A percentile compares a stretch with the other conserved stretches of the same genome.
phyloP scores from a whole-genome alignment of 257 asterid species.

The Nemophila menziesii region DNA sequence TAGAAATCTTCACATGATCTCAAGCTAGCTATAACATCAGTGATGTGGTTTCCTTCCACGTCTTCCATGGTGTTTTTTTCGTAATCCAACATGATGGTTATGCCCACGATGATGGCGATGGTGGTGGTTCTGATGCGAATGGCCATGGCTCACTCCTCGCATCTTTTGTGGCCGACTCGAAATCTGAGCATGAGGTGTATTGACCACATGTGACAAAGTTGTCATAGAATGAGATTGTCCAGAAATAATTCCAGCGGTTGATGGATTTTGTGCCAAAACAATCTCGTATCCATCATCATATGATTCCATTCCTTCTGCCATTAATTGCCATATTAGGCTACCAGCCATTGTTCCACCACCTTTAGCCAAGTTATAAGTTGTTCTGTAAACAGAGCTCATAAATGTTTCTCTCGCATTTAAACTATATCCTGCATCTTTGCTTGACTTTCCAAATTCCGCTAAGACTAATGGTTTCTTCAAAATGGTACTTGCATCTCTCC shows the following conservation, averaged over 20 bases:
- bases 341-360: constrained; percentile 32
- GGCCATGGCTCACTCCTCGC: too few relatives aligned
- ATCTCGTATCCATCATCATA: constrained; percentile 31
- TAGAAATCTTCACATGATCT: too few relatives aligned
- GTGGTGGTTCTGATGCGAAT: too few relatives aligned
- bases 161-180: too few relatives aligned
- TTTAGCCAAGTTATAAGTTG: constrained; percentile 25
- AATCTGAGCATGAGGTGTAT: constrained; percentile 7
- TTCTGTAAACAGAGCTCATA: constrained; percentile 20
- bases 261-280: constrained; percentile 25
- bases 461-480: constrained; percentile 38
- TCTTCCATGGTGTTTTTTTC: too few relatives aligned
- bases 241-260: constrained; percentile 33
- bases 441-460: constrained; percentile 37
- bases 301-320: constrained; percentile 33
- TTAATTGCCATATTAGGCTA: constrained; percentile 35
- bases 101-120: not conserved
- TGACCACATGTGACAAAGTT: constrained; percentile 26
- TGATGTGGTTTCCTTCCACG: not conserved
- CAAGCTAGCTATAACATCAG: not conserved
- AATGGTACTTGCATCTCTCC: constrained; percentile 25
- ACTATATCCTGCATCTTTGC: constrained; percentile 30
- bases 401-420: constrained; percentile 20
- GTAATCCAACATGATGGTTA: too few relatives aligned
- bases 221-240: constrained; percentile 52